These are phyloP conservation scores for Solanum paucissectum DNA, from an alignment of 257 asterid genomes.

Conservation along the genomic window DNA sequence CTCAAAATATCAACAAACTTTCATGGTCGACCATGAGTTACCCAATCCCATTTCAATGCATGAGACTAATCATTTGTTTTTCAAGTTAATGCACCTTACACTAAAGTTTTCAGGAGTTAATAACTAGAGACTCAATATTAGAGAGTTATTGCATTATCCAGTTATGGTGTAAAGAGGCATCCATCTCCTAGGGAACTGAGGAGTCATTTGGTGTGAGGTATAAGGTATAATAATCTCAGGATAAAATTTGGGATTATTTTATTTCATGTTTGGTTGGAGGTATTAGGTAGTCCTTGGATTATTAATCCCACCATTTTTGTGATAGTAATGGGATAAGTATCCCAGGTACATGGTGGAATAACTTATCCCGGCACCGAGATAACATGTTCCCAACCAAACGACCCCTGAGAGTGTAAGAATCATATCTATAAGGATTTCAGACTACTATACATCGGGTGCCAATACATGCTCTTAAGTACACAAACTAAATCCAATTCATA, in stretches of 20 bases:
- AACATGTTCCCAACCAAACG: too few species aligned
- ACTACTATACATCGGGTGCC: neutral
- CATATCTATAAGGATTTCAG: neutral
- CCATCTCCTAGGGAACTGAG: neutral
- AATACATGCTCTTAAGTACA: neutral
- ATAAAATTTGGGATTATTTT: too few species aligned
- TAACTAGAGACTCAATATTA: neutral
- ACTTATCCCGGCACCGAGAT: too few species aligned
- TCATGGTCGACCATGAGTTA: neutral
- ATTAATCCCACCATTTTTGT: too few species aligned
- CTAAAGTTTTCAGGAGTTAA: neutral
- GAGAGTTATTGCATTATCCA: neutral
- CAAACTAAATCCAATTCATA: neutral
- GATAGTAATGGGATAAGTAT: too few species aligned
- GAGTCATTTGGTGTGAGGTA: too few species aligned
- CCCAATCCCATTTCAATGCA: neutral
- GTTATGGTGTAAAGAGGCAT: neutral
- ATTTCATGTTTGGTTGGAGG: too few species aligned
- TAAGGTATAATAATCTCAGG: too few species aligned
- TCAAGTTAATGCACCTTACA: neutral
- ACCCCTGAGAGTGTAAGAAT: too few species aligned
- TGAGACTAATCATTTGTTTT: neutral
- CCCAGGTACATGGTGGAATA: too few species aligned
- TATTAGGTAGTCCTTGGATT: too few species aligned
- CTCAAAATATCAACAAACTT: neutral